phyloP scores from a whole-genome alignment of 83 land plant genomes.

The Diphasiastrum complanatum region DNA sequence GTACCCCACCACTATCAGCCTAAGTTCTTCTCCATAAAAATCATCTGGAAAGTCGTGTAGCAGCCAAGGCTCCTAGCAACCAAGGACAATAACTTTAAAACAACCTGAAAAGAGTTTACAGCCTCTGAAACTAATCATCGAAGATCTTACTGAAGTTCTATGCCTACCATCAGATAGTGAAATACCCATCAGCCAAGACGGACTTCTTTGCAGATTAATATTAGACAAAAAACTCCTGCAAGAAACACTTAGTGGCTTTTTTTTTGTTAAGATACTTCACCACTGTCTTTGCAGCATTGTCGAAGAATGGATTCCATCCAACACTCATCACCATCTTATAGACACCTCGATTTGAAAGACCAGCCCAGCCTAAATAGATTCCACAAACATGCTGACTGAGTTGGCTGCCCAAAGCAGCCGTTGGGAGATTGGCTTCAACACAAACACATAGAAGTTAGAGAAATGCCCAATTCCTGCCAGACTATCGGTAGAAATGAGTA shows the following conservation, averaged over 20 bases:
- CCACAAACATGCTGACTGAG: conserved; percentile 3
- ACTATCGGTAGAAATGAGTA: too few species aligned
- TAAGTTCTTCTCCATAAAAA: too few species aligned
- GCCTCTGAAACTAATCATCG: conserved; percentile 6
- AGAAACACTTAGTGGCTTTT: too few species aligned
- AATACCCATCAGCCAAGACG: too few species aligned
- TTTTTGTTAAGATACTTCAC: too few species aligned
- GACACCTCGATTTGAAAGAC: conserved; percentile 5
- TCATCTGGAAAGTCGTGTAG: too few species aligned
- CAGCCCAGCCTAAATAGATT: conserved; percentile 11
- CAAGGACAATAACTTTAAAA: not conserved
- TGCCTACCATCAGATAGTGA: too few species aligned
- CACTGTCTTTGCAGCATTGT: conserved; percentile 7
- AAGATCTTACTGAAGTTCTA: too few species aligned
- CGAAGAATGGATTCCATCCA: conserved; percentile 11
- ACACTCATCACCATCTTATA: conserved; percentile 13
- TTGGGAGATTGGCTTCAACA: conserved; percentile 4
- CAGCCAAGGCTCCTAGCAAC: too few species aligned
- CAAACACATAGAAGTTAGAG: too few species aligned
- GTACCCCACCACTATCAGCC: too few species aligned
- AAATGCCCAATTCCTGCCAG: too few species aligned
- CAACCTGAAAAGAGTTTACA: not conserved
- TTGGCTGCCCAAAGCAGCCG: not conserved
- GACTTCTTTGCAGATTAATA: conserved; percentile 2
- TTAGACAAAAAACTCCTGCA: not conserved